Percentiles rank a stretch among this genome's conserved stretches.
Evolutionary conservation across 2,329 filamentous ascomycete species (phyloP).

Genomic region (Pseudophaeomoniella oleicola): DNA sequence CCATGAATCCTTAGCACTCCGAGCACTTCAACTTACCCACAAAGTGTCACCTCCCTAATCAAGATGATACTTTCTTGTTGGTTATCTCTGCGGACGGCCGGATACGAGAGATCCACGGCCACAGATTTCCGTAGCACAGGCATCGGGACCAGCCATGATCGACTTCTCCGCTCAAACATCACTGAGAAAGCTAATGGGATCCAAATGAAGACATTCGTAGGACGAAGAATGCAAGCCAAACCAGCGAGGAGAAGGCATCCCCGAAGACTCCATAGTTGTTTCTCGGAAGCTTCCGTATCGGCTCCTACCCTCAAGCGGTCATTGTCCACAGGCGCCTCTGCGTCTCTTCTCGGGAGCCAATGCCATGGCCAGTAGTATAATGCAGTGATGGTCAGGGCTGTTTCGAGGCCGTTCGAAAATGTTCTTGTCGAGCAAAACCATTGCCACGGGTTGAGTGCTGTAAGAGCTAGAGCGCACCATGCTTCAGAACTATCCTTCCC

Average conservation of each 20-base stretch:
- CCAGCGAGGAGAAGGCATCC: slow-evolving; percentile 62
- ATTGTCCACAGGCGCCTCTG: not conserved
- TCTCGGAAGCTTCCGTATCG: slow-evolving; percentile 2
- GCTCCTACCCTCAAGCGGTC: not conserved
- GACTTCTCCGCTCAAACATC: slow-evolving; percentile 27
- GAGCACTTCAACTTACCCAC: slow-evolving; percentile 34
- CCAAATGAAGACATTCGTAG: slow-evolving; percentile 86
- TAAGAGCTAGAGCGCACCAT: slow-evolving; percentile 58
- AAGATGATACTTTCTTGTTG: slow-evolving; percentile 21
- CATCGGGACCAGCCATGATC: slow-evolving; percentile 14
- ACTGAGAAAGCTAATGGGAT: slow-evolving; percentile 45
- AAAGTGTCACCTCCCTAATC: slow-evolving; percentile 48
- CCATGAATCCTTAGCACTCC: too few relatives aligned
- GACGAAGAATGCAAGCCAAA: slow-evolving; percentile 69
- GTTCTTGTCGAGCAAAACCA: slow-evolving; percentile 92
- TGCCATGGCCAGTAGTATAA: slow-evolving; percentile 81
- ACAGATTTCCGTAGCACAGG: not conserved
- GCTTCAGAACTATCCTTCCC: slow-evolving; percentile 49
- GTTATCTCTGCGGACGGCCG: not conserved
- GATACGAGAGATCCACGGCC: not conserved
- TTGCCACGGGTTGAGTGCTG: slow-evolving; percentile 73
- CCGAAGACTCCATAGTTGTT: slow-evolving; percentile 32
- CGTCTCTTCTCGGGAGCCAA: slow-evolving; percentile 27
- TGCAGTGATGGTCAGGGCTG: slow-evolving; percentile 67
- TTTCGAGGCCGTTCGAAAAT: slow-evolving; percentile 87